phyloP scores from a whole-genome alignment of 75 land plant genomes.

The Picea glauca region DNA sequence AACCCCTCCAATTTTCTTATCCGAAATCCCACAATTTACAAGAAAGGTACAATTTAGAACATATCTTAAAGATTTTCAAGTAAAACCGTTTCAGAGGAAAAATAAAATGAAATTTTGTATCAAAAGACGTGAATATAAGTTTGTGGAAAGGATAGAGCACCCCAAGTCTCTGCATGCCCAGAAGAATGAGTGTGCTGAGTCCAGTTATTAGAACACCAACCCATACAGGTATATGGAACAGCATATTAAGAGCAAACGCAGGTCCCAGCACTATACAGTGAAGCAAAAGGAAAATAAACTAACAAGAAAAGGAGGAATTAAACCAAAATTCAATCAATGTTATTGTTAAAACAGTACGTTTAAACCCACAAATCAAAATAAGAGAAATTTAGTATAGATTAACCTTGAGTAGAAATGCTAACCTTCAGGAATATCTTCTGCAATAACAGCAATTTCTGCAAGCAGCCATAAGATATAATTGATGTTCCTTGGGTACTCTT shows the following conservation, averaged over 20 bases:
- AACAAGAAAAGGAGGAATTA: too few species aligned
- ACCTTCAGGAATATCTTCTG: constrained; percentile 93
- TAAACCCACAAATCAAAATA: too few species aligned
- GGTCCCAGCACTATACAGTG: constrained; percentile 23
- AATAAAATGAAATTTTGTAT: too few species aligned
- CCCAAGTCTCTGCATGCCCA: constrained; percentile 16
- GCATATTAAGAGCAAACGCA: constrained; percentile 30
- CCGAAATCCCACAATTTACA: not conserved
- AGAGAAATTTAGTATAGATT: not conserved
- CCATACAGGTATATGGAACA: constrained; percentile 31
- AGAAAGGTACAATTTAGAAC: not conserved
- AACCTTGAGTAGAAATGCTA: not conserved
- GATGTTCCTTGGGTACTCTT: constrained; percentile 65
- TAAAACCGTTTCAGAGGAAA: too few species aligned
- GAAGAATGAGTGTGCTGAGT: constrained; percentile 22
- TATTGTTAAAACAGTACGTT: too few species aligned
- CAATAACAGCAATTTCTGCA: constrained; percentile 79
- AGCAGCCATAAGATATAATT: constrained; percentile 68
- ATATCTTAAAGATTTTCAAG: not conserved
- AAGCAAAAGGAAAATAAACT: too few species aligned
- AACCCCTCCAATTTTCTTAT: constrained; percentile 34
- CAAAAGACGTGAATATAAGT: not conserved
- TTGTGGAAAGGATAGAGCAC: constrained; percentile 2
- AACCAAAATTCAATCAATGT: too few species aligned
- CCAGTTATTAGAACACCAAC: constrained; percentile 32